phyloP scores from a whole-genome alignment of 139 green algal species.

The Picochlorum sp. region DNA sequence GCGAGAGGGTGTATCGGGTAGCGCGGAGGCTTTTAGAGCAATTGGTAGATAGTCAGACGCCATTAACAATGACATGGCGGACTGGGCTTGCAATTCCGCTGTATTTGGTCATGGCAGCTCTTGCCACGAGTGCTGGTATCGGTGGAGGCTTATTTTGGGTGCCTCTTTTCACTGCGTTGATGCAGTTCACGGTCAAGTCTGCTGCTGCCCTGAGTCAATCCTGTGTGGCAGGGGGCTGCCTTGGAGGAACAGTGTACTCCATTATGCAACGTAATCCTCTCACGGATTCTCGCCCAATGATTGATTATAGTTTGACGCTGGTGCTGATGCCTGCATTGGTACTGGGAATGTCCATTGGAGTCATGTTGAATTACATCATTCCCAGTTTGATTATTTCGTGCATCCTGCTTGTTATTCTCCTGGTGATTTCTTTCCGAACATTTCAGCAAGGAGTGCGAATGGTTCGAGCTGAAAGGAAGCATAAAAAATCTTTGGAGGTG shows the following conservation, averaged over 20 bases:
- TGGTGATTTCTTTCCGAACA: constrained; percentile 5
- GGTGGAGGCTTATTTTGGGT: constrained; percentile 13
- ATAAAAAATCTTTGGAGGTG: background rate
- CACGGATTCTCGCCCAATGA: background rate
- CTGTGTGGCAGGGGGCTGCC: background rate
- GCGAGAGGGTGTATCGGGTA: too few relatives aligned
- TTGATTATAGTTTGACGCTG: constrained; percentile 1
- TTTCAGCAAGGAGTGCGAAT: background rate
- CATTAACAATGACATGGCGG: background rate
- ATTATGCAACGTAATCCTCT: background rate
- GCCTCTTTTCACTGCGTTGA: constrained; percentile 13
- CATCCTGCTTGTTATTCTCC: constrained; percentile 7
- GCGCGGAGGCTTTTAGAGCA: background rate
- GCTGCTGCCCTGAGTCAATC: constrained; percentile 12
- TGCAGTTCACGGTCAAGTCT: constrained; percentile 13
- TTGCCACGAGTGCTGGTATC: constrained; percentile 8
- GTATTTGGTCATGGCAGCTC: background rate
- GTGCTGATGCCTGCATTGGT: constrained; percentile 10
- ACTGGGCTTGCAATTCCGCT: constrained; percentile 6
- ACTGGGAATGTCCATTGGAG: constrained; percentile 8
- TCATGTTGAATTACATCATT: constrained; percentile 6
- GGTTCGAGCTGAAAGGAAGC: background rate
- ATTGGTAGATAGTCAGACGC: background rate
- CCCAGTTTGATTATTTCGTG: constrained; percentile 8
- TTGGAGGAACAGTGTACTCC: background rate